Conservation (phyloP, 1,284 basidiomycete genomes). For the Melanopsichium pennsylvanicum region DNA sequence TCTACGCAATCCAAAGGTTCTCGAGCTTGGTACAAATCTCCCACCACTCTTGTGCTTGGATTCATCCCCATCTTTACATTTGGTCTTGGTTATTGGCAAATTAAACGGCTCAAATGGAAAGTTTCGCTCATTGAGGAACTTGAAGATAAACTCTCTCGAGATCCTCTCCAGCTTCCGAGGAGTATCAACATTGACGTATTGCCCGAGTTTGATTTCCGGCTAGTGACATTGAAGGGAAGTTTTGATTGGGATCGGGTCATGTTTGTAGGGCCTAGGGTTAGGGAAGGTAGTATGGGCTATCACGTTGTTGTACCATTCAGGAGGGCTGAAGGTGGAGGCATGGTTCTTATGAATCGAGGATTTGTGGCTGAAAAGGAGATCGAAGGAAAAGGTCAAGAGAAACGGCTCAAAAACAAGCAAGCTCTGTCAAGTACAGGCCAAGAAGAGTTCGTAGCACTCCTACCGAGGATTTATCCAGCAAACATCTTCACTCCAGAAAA, state of each 20-base stretch:
- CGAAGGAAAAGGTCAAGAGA: conserved; percentile 60
- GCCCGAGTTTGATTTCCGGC: conserved; percentile 55
- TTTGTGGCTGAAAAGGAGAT: conserved; percentile 73
- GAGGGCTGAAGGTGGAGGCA: conserved; percentile 71
- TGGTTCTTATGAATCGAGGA: conserved; percentile 79
- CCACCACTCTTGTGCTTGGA: conserved; percentile 73
- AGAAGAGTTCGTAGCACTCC: conserved; percentile 40
- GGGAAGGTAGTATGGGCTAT: conserved; percentile 85
- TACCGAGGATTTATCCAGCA: conserved; percentile 60
- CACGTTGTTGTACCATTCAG: conserved; percentile 85
- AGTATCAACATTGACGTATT: conserved; percentile 74
- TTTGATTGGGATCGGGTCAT: conserved; percentile 76
- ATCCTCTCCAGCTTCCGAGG: conserved; percentile 80
- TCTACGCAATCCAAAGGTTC: conserved; percentile 8
- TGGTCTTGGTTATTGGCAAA: conserved; percentile 91
- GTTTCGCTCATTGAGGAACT: conserved; percentile 90
- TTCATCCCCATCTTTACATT: conserved; percentile 90
- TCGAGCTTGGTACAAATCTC: conserved; percentile 57
- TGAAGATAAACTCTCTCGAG: conserved; percentile 84
- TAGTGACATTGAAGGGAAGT: conserved; percentile 48
- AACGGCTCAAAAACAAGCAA: conserved; percentile 34
- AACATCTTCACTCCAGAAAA: conserved; percentile 90
- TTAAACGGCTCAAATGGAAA: conserved; percentile 92
- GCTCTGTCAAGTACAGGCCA: conserved; percentile 16
- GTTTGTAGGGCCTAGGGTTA: conserved; percentile 83